A percentile compares a stretch with the other conserved stretches of the same genome.
Evolutionary conservation across 106 monocot species (phyloP).

Genomic region (Agapanthus africanus): DNA sequence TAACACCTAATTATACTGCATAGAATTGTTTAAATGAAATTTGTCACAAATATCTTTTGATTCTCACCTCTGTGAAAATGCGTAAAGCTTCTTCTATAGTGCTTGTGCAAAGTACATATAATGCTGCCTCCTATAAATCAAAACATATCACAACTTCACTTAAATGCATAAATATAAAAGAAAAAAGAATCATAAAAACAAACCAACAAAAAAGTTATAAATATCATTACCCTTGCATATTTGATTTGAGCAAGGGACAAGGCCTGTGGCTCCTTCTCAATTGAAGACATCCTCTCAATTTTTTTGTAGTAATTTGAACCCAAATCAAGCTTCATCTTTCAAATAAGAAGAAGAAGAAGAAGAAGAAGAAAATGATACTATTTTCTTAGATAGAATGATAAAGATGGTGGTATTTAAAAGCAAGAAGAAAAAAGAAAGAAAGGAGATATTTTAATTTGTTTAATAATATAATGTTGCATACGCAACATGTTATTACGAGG

Average conservation of each 20-base stretch:
- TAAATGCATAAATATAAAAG: not conserved
- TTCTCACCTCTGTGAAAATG: slow-evolving; percentile 46
- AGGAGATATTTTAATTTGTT: no score
- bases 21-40: no score
- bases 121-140: slow-evolving; percentile 35
- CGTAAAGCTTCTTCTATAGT: slow-evolving; percentile 31
- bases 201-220: not conserved
- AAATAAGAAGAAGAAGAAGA: no score
- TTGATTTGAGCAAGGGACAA: slow-evolving; percentile 31
- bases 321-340: not conserved
- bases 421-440: no score
- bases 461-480: no score
- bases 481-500: no score
- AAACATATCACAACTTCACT: not conserved
- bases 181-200: not conserved
- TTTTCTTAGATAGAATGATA: no score
- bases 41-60: no score
- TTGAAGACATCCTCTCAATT: slow-evolving; percentile 25
- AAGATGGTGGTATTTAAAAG: no score
- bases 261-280: slow-evolving; percentile 40
- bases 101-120: slow-evolving; percentile 31
- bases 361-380: no score
- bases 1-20: no score
- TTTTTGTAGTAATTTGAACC: not conserved
- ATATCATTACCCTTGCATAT: slow-evolving; percentile 33